Conservation (phyloP, 805 yeast genomes). For the Barnettozyma pratensis region DNA sequence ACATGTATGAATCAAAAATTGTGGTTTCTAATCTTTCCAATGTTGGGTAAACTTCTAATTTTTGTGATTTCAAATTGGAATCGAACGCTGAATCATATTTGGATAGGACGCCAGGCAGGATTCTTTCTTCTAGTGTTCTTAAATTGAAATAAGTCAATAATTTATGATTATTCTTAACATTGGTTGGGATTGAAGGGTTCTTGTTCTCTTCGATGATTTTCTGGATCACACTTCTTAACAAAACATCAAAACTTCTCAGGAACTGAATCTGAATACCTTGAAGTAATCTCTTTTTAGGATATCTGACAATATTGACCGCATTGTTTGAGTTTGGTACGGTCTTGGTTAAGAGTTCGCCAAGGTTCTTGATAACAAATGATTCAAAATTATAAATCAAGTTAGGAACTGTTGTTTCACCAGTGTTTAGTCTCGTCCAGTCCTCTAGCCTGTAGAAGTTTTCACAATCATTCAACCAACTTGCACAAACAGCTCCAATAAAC, state of each 20-base stretch:
- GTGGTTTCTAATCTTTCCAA: conserved; percentile 46
- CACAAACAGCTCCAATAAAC: conserved; percentile 42
- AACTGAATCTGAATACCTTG: conserved; percentile 37
- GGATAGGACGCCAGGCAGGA: conserved; percentile 45
- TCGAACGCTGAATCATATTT: conserved; percentile 48
- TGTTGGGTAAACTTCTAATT: conserved; percentile 39
- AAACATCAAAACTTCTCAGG: conserved; percentile 39
- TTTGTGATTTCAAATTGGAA: conserved; percentile 36
- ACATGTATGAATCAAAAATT: conserved; percentile 48
- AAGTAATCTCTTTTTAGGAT: conserved; percentile 31
- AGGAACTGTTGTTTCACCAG: conserved; percentile 35
- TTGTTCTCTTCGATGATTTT: conserved; percentile 37
- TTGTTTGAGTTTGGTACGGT: conserved; percentile 29
- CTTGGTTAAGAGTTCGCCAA: conserved; percentile 30
- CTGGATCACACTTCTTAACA: conserved; percentile 37
- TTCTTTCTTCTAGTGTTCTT: conserved; percentile 37
- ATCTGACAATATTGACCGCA: conserved; percentile 30
- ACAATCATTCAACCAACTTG: conserved; percentile 48
- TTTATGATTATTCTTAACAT: conserved; percentile 38
- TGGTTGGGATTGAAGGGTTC: conserved; percentile 9
- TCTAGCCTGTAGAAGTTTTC: conserved; percentile 34
- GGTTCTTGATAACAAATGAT: conserved; percentile 27
- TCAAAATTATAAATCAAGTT: conserved; percentile 30
- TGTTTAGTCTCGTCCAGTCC: conserved; percentile 32
- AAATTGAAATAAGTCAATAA: conserved; percentile 51